These are phyloP conservation scores for Wickerhamomyces sp. DNA, from an alignment of 1,139 yeast species.

Conservation along the genomic window DNA sequence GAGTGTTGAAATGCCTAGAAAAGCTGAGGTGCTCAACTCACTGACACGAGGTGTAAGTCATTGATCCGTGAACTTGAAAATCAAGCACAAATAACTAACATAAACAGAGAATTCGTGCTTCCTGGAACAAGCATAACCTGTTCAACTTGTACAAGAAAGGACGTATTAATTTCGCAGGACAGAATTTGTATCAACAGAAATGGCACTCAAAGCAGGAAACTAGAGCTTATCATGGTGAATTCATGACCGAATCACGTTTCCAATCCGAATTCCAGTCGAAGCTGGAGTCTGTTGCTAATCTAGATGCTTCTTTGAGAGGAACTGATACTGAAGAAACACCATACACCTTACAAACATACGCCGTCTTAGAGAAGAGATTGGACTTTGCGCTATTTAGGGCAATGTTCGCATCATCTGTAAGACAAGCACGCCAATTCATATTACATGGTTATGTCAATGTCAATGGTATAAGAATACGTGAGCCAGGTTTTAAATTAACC, in stretches of 20 bases:
- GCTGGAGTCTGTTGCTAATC: constrained; percentile 78
- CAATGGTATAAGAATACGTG: constrained; percentile 72
- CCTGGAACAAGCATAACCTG: constrained; percentile 88
- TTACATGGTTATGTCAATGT: constrained; percentile 80
- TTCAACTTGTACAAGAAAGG: constrained; percentile 79
- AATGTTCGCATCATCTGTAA: constrained; percentile 87
- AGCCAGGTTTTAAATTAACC: constrained; percentile 73
- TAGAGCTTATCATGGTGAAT: constrained; percentile 94
- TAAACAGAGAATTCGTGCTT: constrained; percentile 75
- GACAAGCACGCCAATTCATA: constrained; percentile 92
- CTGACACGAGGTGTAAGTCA: constrained; percentile 46
- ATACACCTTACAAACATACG: constrained; percentile 82
- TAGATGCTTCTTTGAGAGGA: constrained; percentile 72
- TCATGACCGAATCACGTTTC: constrained; percentile 80
- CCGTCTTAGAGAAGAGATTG: constrained; percentile 80
- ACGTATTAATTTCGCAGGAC: constrained; percentile 45
- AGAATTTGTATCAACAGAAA: constrained; percentile 81
- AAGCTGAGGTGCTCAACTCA: constrained; percentile 53
- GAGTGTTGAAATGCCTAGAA: constrained; percentile 49
- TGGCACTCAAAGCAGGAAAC: constrained; percentile 91
- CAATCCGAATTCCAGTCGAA: constrained; percentile 67
- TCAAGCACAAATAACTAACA: not conserved
- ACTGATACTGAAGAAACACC: constrained; percentile 56
- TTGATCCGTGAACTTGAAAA: too few relatives aligned
- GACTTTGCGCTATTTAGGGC: constrained; percentile 90